Conservation (phyloP, 768 basidiomycete genomes). For the Calvatia gigantea region DNA sequence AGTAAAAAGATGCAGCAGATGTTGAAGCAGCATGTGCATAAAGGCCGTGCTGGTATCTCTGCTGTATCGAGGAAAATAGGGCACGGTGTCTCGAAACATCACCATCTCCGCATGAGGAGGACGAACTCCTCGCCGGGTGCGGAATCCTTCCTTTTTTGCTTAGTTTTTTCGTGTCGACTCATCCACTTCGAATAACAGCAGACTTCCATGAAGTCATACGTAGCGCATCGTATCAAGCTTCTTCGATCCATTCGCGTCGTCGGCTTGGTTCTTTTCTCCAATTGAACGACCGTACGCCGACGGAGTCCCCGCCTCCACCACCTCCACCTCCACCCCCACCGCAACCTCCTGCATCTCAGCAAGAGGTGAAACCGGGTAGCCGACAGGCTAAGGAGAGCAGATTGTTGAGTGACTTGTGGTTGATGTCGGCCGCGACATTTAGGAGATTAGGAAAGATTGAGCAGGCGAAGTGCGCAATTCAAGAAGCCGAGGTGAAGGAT, state of each 20-base stretch:
- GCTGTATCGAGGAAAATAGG: slow-evolving; percentile 79
- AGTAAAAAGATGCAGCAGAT: slow-evolving; percentile 77
- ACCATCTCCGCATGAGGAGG: slow-evolving; percentile 46
- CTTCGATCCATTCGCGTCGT: slow-evolving; percentile 82
- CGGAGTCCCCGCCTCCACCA: slow-evolving; percentile 39
- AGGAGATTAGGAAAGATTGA: slow-evolving; percentile 86
- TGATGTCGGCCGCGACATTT: slow-evolving; percentile 94
- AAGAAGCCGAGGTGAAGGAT: slow-evolving; percentile 90
- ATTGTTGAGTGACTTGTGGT: slow-evolving; percentile 84
- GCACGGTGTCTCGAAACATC: slow-evolving; percentile 55
- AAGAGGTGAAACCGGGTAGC: slow-evolving; percentile 34
- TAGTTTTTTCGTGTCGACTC: background rate
- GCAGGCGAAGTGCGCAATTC: slow-evolving; percentile 86
- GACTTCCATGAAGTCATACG: slow-evolving; percentile 69
- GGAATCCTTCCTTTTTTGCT: slow-evolving; percentile 32
- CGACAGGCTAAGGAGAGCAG: slow-evolving; percentile 56
- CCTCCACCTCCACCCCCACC: slow-evolving; percentile 26
- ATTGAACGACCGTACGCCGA: slow-evolving; percentile 31
- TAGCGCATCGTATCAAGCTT: slow-evolving; percentile 61
- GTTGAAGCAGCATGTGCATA: slow-evolving; percentile 69
- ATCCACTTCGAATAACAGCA: slow-evolving; percentile 20
- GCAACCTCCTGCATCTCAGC: slow-evolving; percentile 30
- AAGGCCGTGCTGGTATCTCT: slow-evolving; percentile 67
- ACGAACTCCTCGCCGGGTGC: slow-evolving; percentile 69
- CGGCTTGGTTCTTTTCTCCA: slow-evolving; percentile 49